Percentiles rank a stretch among this genome's conserved stretches.
phyloP scores from a whole-genome alignment of 306 rosid species.

The Corylus americana region DNA sequence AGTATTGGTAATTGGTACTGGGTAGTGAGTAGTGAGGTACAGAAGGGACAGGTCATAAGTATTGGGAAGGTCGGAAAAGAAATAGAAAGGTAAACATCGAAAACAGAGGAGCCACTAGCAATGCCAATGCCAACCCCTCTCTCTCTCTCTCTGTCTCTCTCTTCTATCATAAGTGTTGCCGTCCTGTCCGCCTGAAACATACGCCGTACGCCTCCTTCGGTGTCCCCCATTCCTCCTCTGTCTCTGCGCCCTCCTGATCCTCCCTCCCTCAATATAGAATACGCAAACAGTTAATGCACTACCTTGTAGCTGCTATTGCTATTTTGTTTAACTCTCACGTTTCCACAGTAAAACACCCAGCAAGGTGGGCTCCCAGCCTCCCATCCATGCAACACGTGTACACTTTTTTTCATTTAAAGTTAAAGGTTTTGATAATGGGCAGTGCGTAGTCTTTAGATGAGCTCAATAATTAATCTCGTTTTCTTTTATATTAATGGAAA shows the following conservation, averaged over 20 bases:
- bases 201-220: conserved; percentile 48
- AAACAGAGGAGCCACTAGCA: conserved; percentile 17
- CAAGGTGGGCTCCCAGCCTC: no score
- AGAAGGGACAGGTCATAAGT: conserved; percentile 1
- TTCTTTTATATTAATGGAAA: neutral
- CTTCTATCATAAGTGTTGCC: conserved; percentile 32
- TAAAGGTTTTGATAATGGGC: neutral
- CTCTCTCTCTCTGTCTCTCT: conserved; percentile 3
- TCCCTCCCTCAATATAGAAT: no score
- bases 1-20: neutral
- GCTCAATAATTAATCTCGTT: conserved; percentile 14
- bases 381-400: no score
- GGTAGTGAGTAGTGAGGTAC: neutral
- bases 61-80: conserved; percentile 30
- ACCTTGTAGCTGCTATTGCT: neutral
- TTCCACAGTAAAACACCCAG: no score
- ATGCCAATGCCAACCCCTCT: neutral
- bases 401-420: conserved; percentile 10
- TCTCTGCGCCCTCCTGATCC: neutral
- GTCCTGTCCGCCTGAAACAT: conserved; percentile 47
- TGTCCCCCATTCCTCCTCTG: conserved; percentile 33
- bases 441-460: conserved; percentile 10
- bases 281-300: conserved; percentile 18
- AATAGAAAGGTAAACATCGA: conserved; percentile 30
- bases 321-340: neutral